Base-by-base conservation (phyloP, 495 filamentous ascomycete genomes). In the Penicillium canariense region DNA sequence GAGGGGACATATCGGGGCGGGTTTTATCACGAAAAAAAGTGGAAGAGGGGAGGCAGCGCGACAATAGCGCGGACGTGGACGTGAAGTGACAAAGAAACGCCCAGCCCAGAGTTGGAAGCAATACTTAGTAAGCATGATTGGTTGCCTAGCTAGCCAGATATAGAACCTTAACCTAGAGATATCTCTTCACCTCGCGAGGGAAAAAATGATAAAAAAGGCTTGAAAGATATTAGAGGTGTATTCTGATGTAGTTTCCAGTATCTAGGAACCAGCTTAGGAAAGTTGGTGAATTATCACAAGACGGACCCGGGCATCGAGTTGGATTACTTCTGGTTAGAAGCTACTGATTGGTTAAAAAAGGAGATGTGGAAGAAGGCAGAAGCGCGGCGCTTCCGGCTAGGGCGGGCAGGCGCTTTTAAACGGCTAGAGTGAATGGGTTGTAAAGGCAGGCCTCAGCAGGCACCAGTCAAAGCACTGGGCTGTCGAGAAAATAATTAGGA, bases 111-210 rank as follows among this genome's bases (percentile, higher is more conserved):
- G 4, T 10, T 15, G 35, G 35, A 11, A 48, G 9, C 3, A 32
- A 14, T 35, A 31, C 22, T n/a, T 32, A 6, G 46, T 48, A 32
- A 32, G 45, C 27, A 18, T 22, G 0, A 11, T 1, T 48, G 27
- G 48, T 32, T 50, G n/a, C n/a, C n/a, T n/a, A n/a, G n/a, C n/a
- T 50, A 50, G 48, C 38, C 31, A 50, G 25, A 5, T 39, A 38
- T 12, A 28, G 28, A 36, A 36, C 35, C 4, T 5, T 20, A 39
- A 36, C 8, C 9, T 26, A 14, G 14, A n/a, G 38, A 14, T 3
- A 22, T 23, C 22, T 42, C 20, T 4, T 42, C 12, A 9, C 20
- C 25, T 25, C 38, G 14, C 22, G 38, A 4, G 11, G n/a, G 22
- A 4, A n/a, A 17, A 42, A 42, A 23, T 5, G 6, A 25, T 5